Evolutionary conservation across 225 moss, liverwort and hornwort species (phyloP).

Genomic region (Physcomitrellopsis africana): DNA sequence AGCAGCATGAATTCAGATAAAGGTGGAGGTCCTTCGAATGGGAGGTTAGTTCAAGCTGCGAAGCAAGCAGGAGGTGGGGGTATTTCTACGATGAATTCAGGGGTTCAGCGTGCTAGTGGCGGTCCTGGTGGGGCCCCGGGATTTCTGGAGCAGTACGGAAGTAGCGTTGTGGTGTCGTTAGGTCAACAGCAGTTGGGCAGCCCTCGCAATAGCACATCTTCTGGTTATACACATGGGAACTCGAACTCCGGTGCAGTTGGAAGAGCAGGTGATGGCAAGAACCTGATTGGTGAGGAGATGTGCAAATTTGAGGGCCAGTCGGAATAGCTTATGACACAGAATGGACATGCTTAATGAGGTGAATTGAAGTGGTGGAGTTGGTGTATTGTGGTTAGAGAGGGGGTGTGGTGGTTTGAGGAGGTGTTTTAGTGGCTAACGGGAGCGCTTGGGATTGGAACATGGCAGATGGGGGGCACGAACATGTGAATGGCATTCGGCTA

Average conservation of each 20-base stretch:
- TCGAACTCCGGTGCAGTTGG: slow-evolving; percentile 25
- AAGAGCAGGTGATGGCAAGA: slow-evolving; percentile 42
- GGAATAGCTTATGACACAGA: not conserved
- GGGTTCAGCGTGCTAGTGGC: slow-evolving; percentile 32
- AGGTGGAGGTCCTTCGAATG: slow-evolving; percentile 21
- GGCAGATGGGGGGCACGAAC: slow-evolving; percentile 51
- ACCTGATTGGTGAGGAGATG: slow-evolving; percentile 33
- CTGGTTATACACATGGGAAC: slow-evolving; percentile 34
- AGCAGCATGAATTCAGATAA: slow-evolving; percentile 35
- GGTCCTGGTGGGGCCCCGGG: slow-evolving; percentile 41
- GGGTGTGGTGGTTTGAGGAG: not conserved
- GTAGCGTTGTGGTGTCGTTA: slow-evolving; percentile 33
- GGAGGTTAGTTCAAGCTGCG: slow-evolving; percentile 44
- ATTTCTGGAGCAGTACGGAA: slow-evolving; percentile 56
- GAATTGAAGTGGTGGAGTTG: not conserved
- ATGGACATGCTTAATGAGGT: too few species aligned
- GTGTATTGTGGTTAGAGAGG: not conserved
- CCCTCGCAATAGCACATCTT: slow-evolving; percentile 39
- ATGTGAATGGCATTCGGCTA: slow-evolving; percentile 44
- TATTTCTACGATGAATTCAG: slow-evolving; percentile 31
- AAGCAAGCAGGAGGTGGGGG: slow-evolving; percentile 41
- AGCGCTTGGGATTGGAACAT: slow-evolving; percentile 3
- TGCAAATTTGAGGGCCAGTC: slow-evolving; percentile 3
- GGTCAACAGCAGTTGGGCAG: slow-evolving; percentile 60
- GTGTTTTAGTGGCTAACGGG: not conserved